A percentile compares a stretch with the other conserved stretches of the same genome.
Conservation (phyloP, 768 basidiomycete species). For the Chalciporus sphaerocephalus region DNA sequence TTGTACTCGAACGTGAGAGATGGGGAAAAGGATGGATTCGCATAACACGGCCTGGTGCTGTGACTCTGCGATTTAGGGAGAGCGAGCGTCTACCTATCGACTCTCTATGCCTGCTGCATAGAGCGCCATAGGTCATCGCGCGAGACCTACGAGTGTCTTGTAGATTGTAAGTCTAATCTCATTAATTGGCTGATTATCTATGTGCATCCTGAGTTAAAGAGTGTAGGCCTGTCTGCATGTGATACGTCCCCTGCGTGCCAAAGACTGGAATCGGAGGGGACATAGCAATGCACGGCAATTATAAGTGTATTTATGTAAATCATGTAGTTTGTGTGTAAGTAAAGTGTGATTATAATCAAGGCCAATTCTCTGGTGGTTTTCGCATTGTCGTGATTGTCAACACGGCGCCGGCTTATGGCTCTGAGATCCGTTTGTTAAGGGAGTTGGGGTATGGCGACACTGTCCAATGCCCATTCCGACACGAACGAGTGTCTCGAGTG, state of each 20-base stretch:
- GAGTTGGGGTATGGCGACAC: conserved; percentile 10
- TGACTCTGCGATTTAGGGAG: conserved; percentile 23
- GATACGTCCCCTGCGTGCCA: no score
- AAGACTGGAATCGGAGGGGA: no score
- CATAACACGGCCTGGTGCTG: conserved; percentile 17
- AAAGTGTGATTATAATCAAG: no score
- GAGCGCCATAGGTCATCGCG: neutral
- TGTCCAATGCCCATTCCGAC: conserved; percentile 83
- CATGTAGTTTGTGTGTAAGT: no score
- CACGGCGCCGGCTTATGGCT: conserved; percentile 1
- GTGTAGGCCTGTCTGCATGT: no score
- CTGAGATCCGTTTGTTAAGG: conserved; percentile 7
- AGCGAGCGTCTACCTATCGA: conserved; percentile 20
- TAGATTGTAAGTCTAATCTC: neutral
- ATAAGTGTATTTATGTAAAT: no score
- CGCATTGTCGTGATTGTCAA: no score
- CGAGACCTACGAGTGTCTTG: neutral
- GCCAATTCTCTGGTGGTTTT: no score
- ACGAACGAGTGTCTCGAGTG: conserved; percentile 86
- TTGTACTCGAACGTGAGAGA: conserved; percentile 22
- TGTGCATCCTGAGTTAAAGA: no score
- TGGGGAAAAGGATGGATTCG: conserved; percentile 20
- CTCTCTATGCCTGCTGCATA: conserved; percentile 20
- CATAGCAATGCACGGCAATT: no score
- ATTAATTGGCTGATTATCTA: no score